These are phyloP conservation scores for Podila clonocystis DNA, from an alignment of 192 early-diverging fungal species.

Conservation along the genomic window DNA sequence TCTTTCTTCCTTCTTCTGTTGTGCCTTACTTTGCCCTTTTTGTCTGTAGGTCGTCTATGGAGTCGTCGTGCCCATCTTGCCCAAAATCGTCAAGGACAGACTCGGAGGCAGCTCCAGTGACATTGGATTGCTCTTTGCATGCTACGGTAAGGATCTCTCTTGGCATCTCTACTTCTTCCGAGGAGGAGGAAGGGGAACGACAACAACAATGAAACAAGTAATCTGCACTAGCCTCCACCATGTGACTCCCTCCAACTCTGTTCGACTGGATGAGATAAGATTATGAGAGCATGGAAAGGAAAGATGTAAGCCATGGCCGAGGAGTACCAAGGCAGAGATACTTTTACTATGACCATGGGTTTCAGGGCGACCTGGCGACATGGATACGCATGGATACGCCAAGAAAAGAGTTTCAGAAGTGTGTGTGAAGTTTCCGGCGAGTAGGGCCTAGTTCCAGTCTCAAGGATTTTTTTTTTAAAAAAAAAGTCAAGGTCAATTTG, in stretches of 20 bases:
- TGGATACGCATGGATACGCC: too few relatives aligned
- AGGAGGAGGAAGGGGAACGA: neutral
- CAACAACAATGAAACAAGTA: neutral
- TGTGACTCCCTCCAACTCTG: neutral
- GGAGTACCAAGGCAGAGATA: slow-evolving; percentile 1
- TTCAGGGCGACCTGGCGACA: too few relatives aligned
- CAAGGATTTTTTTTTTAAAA: too few relatives aligned
- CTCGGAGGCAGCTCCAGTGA: slow-evolving; percentile 63
- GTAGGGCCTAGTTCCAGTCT: too few relatives aligned
- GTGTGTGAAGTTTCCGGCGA: too few relatives aligned
- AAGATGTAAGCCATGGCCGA: slow-evolving; percentile 3
- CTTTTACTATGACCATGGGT: neutral
- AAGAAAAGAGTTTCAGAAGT: too few relatives aligned
- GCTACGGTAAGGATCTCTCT: slow-evolving; percentile 62
- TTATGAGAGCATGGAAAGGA: neutral
- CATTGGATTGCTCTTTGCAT: slow-evolving; percentile 77
- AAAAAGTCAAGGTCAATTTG: too few relatives aligned
- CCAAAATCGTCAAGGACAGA: slow-evolving; percentile 69
- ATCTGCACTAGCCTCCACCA: neutral
- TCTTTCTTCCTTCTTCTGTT: neutral
- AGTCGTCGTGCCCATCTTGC: slow-evolving; percentile 75
- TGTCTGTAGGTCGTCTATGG: slow-evolving; percentile 71
- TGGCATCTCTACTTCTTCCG: neutral
- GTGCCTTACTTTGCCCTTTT: slow-evolving; percentile 56
- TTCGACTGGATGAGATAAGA: neutral